Evolutionary conservation across 2,329 filamentous ascomycete genomes (phyloP), one percentile per base, ranked within the genome.

Genomic region (Botrytis paeoniae): DNA sequence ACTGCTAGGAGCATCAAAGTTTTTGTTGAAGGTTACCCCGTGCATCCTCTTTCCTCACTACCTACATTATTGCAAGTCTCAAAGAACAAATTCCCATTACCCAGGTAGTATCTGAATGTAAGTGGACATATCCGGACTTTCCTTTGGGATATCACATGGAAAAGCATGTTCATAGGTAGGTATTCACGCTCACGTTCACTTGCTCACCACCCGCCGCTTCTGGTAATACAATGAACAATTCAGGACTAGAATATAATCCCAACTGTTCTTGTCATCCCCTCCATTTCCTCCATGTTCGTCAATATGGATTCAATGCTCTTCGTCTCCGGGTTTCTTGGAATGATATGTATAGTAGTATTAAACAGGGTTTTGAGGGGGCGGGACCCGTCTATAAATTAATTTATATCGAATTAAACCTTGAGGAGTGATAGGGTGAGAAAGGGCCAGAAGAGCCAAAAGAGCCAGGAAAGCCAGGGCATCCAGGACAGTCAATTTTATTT

Each of bases 301-400:
- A 9, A 51, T 66, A 54, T n/a, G 25, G 48, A 14, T 35, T 51
- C 43, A 7, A 16, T 37, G 57, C 32, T 25, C 32, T 37, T 61
- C 43, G 29, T 66, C 63, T 66, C 63, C 63, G 48, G 32, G 45
- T 51, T 37, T 20, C 48, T n/a, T 54, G 48, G 48, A 54, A 54
- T 54, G 48, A n/a, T n/a, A 54, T n/a, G 48, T 54, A 54, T 25
- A n/a, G 18, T 51, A 66, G 32, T 4, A 39, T 66, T 54, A 29
- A 54, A 29, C 45, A 54, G 43, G 64, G 45, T 51, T 54, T 41
- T 20, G 25, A 7, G 51, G 45, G 62, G 63, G 63, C 32, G 43
- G 63, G 63, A 39, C 63, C 60, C 63, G 32, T 66, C 45, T 65
- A 51, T 51, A 18, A 48, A n/a, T 66, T 18, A 14, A 66, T 66